phyloP scores from a whole-genome alignment of 2,329 filamentous ascomycete genomes.

The Furcasterigmium sp. region DNA sequence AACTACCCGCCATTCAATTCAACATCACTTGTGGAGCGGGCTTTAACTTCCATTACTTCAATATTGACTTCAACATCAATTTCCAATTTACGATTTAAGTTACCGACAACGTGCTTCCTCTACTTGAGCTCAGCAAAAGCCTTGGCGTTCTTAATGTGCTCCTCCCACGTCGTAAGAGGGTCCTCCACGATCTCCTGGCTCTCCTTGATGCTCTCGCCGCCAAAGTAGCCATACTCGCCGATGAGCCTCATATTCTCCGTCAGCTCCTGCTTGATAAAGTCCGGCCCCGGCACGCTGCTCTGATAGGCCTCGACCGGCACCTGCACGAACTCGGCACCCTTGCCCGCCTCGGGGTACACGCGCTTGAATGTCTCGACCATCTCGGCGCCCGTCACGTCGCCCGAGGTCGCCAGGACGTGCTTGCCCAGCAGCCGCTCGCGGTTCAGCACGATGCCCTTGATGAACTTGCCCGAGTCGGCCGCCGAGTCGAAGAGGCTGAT shows the following conservation, averaged over 20 bases:
- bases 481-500: slow-evolving; percentile 27
- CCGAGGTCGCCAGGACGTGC: slow-evolving; percentile 27
- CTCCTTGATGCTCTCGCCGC: slow-evolving; percentile 23
- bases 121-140: slow-evolving; percentile 30
- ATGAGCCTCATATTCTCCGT: slow-evolving; percentile 36
- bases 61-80: too few species aligned
- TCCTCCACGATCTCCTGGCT: slow-evolving; percentile 26
- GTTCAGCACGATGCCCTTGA: slow-evolving; percentile 21
- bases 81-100: too few species aligned
- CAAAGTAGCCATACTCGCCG: slow-evolving; percentile 35
- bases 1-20: too few species aligned
- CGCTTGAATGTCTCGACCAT: slow-evolving; percentile 21
- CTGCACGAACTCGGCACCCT: slow-evolving; percentile 21
- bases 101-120: too few species aligned
- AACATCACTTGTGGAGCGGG: too few species aligned
- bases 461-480: slow-evolving; percentile 35
- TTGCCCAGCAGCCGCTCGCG: slow-evolving; percentile 20
- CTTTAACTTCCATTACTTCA: too few species aligned
- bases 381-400: slow-evolving; percentile 26
- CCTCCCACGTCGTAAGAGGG: slow-evolving; percentile 30
- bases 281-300: slow-evolving; percentile 1
- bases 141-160: slow-evolving; percentile 26
- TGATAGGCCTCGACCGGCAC: slow-evolving; percentile 25
- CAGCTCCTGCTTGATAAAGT: slow-evolving; percentile 27
- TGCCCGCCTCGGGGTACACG: slow-evolving; percentile 28